A percentile compares a stretch with the other conserved stretches of the same genome.
Evolutionary conservation across 2,329 filamentous ascomycete species (phyloP).

Genomic region (Fonsecaea nubica): DNA sequence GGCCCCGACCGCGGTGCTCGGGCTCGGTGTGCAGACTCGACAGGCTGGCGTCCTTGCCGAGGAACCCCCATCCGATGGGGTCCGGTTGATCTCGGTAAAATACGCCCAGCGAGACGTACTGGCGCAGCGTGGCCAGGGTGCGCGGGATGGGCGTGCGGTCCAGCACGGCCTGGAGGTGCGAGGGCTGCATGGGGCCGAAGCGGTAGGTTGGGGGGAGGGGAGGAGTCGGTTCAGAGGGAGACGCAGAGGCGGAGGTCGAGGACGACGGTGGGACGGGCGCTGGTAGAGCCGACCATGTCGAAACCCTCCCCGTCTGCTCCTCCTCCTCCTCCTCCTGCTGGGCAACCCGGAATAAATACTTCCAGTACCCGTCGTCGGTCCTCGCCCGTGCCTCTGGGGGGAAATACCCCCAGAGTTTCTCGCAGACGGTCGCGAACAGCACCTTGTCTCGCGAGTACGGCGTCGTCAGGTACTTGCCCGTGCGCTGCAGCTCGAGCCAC

Average conservation of each 20-base stretch:
- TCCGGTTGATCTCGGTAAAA: constrained; percentile 38
- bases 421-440: constrained; percentile 49
- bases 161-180: constrained; percentile 48
- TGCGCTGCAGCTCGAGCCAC: constrained; percentile 33
- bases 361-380: constrained; percentile 45
- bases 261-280: background rate
- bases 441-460: constrained; percentile 41
- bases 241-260: background rate
- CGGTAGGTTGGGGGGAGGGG: constrained; percentile 25
- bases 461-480: constrained; percentile 36
- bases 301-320: background rate
- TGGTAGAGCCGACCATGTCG: background rate
- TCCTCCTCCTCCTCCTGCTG: background rate
- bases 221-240: background rate
- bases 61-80: constrained; percentile 49
- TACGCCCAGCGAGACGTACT: constrained; percentile 46
- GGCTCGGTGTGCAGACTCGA: constrained; percentile 51
- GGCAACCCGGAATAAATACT: constrained; percentile 46
- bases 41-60: constrained; percentile 48
- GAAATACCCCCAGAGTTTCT: constrained; percentile 44
- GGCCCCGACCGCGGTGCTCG: constrained; percentile 49
- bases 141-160: constrained; percentile 50
- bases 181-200: constrained; percentile 24
- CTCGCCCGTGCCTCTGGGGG: constrained; percentile 35
- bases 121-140: constrained; percentile 44